phyloP scores from a whole-genome alignment of 352 stramenopile species.

The Thalassiosira livingstoniorum region DNA sequence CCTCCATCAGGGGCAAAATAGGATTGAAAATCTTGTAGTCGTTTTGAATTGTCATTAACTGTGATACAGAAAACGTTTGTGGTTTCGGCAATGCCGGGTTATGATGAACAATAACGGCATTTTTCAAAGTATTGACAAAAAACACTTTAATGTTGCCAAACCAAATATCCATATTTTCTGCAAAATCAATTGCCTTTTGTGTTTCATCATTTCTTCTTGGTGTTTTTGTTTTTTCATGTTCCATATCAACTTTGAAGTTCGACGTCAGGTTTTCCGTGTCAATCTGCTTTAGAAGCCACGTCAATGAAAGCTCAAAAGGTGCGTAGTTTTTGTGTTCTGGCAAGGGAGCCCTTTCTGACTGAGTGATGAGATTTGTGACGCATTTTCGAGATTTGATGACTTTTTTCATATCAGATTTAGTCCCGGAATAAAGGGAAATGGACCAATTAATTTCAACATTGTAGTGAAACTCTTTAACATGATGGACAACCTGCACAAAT shows the following conservation, averaged over 20 bases:
- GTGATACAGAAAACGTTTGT: constrained; percentile 13
- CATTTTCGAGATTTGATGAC: constrained; percentile 55
- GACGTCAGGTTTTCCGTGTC: constrained; percentile 41
- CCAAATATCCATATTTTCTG: too few species aligned
- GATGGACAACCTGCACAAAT: constrained; percentile 56
- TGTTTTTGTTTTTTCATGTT: constrained; percentile 64
- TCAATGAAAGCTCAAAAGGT: constrained; percentile 72
- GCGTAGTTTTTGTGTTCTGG: constrained; percentile 28
- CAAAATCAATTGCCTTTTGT: constrained; percentile 66
- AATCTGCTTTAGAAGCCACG: constrained; percentile 76
- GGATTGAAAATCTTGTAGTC: constrained; percentile 71
- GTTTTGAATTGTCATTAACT: constrained; percentile 9
- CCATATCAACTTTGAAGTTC: constrained; percentile 74
- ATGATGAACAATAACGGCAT: constrained; percentile 49
- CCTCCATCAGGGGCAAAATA: constrained; percentile 73
- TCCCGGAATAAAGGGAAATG: constrained; percentile 72
- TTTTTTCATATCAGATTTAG: constrained; percentile 39
- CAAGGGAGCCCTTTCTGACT: constrained; percentile 8
- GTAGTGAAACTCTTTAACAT: constrained; percentile 80
- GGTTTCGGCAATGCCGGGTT: constrained; percentile 42
- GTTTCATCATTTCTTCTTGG: constrained; percentile 72
- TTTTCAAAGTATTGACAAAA: constrained; percentile 47
- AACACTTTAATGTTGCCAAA: too few species aligned
- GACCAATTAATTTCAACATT: constrained; percentile 63
- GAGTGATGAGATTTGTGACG: constrained; percentile 60